Percentiles rank a stretch among this genome's conserved stretches.
Evolutionary conservation across 495 filamentous ascomycete species (phyloP).

Genomic region (Penicillium macrosclerotiorum): DNA sequence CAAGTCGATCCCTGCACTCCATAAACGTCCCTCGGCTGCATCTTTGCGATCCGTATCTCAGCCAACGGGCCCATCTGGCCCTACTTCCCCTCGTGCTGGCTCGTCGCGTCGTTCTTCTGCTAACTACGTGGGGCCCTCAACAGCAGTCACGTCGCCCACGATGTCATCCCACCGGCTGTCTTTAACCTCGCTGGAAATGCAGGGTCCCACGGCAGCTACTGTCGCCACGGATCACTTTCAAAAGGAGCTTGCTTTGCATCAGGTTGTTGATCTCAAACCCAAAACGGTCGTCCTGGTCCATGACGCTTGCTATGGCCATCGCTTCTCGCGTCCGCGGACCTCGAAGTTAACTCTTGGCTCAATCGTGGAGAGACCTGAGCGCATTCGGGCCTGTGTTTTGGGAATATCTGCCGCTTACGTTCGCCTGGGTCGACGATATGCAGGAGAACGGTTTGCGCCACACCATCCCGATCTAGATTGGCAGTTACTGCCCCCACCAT

Average conservation of each 20-base stretch:
- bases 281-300: constrained; percentile 82
- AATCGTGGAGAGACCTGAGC: constrained; percentile 90
- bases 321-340: constrained; percentile 77
- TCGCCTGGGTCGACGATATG: constrained; percentile 76
- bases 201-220: constrained; percentile 57
- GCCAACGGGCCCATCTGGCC: constrained; percentile 17
- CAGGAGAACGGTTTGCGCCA: constrained; percentile 64
- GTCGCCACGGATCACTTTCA: constrained; percentile 69
- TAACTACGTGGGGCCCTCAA: constrained; percentile 39
- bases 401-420: constrained; percentile 89
- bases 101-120: constrained; percentile 48
- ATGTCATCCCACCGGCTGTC: constrained; percentile 25
- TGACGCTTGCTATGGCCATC: constrained; percentile 91
- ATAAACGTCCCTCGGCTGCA: constrained; percentile 44
- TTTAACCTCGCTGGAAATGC: constrained; percentile 22
- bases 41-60: constrained; percentile 39
- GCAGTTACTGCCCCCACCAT: constrained; percentile 58
- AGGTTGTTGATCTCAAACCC: constrained; percentile 47
- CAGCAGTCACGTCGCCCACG: constrained; percentile 24
- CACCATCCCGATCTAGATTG: constrained; percentile 54
- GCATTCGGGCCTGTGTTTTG: constrained; percentile 78
- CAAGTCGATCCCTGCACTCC: constrained; percentile 40
- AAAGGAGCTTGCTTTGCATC: constrained; percentile 65
- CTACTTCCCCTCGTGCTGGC: constrained; percentile 33
- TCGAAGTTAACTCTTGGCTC: constrained; percentile 60